Evolutionary conservation across 2,329 filamentous ascomycete genomes (phyloP).

Genomic region (Myriosclerotinia scirpicola): DNA sequence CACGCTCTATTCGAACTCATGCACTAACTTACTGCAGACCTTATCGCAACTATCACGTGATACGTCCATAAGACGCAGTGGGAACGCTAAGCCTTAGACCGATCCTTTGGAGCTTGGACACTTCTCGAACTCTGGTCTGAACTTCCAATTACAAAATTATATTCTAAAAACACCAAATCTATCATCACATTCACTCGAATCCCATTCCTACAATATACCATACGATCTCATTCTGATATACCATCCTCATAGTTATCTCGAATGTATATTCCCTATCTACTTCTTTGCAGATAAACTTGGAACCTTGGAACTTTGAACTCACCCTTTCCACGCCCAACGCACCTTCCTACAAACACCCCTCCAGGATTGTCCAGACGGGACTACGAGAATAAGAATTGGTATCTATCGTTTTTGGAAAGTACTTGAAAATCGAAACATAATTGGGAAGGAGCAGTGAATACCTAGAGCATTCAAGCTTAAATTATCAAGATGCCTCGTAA

Average conservation of each 20-base stretch:
- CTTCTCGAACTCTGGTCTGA: conserved; percentile 9
- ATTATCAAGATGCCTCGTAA: conserved; percentile 20
- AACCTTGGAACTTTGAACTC: background rate
- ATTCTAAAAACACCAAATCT: background rate
- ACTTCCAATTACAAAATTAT: conserved; percentile 4
- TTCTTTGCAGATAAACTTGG: too few relatives aligned
- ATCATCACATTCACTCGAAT: background rate
- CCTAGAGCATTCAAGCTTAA: background rate
- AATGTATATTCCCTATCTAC: too few relatives aligned
- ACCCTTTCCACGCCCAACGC: conserved; percentile 5
- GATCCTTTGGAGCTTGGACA: background rate
- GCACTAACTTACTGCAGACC: too few relatives aligned
- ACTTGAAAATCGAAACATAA: conserved; percentile 8
- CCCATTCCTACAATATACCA: conserved; percentile 1
- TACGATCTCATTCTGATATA: background rate
- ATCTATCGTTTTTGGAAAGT: conserved; percentile 13
- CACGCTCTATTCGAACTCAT: too few relatives aligned
- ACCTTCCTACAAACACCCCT: conserved; percentile 12
- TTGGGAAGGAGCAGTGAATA: conserved; percentile 7
- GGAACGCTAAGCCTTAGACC: background rate
- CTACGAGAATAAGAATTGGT: background rate
- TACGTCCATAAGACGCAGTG: background rate
- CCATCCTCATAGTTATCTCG: too few relatives aligned
- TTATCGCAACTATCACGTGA: conserved; percentile 1
- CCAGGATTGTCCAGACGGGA: conserved; percentile 1